These are phyloP conservation scores for Penicillium brevicompactum DNA, from an alignment of 2,329 filamentous ascomycete species.

Conservation along the genomic window DNA sequence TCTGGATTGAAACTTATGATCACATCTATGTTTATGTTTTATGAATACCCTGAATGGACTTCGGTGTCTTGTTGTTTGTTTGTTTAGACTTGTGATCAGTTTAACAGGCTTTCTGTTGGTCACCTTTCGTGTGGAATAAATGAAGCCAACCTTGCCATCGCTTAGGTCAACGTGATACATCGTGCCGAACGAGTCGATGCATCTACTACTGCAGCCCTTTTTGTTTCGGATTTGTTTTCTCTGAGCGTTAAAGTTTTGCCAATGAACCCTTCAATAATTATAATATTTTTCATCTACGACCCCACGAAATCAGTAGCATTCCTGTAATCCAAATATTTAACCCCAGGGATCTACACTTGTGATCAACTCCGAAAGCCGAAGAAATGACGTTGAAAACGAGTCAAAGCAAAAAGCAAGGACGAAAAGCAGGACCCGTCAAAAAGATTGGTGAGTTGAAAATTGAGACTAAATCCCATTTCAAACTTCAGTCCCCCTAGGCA, in stretches of 20 bases:
- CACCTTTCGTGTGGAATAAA: background rate
- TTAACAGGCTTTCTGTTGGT: background rate
- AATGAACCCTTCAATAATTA: background rate
- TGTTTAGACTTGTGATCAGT: background rate
- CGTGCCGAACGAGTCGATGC: background rate
- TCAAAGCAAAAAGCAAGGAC: background rate
- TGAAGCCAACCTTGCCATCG: background rate
- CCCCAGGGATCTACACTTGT: background rate
- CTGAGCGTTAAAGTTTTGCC: background rate
- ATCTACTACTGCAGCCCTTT: background rate
- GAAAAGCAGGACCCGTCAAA: background rate
- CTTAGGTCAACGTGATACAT: background rate
- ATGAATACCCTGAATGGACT: constrained; percentile 12
- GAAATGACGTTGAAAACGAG: background rate
- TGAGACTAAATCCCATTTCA: background rate
- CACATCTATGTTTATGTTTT: constrained; percentile 3
- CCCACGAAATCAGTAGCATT: too few relatives aligned
- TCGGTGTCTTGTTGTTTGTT: background rate
- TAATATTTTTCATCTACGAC: background rate
- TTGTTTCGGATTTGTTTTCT: background rate
- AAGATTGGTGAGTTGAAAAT: background rate
- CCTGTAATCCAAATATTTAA: background rate
- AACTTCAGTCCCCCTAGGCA: background rate
- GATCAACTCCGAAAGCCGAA: background rate
- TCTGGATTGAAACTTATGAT: background rate